phyloP scores from a whole-genome alignment of 345 rosid genomes.

The Combretum micranthum region DNA sequence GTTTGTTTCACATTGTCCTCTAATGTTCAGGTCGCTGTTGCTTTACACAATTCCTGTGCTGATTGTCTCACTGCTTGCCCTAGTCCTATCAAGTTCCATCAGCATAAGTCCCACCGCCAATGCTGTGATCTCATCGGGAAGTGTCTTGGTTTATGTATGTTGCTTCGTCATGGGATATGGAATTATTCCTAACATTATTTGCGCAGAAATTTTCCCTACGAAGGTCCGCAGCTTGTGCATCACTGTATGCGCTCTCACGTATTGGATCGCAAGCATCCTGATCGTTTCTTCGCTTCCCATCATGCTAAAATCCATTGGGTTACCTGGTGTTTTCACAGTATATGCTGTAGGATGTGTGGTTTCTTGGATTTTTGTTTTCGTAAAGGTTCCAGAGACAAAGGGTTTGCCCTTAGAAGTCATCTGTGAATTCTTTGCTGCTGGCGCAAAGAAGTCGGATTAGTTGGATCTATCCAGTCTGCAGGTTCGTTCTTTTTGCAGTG shows the following conservation, averaged over 20 bases:
- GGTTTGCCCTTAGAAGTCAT: conserved; percentile 43
- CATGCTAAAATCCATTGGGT: conserved; percentile 25
- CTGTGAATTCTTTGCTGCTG: conserved; percentile 34
- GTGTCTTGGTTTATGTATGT: conserved; percentile 24
- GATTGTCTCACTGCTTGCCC: conserved; percentile 15
- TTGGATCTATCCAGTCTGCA: conserved; percentile 21
- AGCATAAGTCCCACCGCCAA: conserved; percentile 6
- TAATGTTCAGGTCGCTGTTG: conserved; percentile 33
- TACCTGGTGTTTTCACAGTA: conserved; percentile 22
- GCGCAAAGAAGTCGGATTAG: conserved; percentile 7
- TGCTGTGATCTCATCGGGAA: conserved; percentile 18
- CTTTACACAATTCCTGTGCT: conserved; percentile 34
- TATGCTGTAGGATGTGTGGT: conserved; percentile 19
- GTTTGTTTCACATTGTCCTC: no score
- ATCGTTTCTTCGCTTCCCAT: conserved; percentile 27
- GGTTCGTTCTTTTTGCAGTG: conserved; percentile 7
- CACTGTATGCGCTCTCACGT: conserved; percentile 31
- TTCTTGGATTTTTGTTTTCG: conserved; percentile 31
- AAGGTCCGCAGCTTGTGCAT: conserved; percentile 31
- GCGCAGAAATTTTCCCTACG: conserved; percentile 39
- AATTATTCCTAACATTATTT: conserved; percentile 29
- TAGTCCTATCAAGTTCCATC: conserved; percentile 17
- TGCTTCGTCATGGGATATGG: conserved; percentile 34
- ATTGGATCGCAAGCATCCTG: conserved; percentile 24
- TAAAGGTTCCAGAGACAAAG: conserved; percentile 40